phyloP scores from a whole-genome alignment of 2,329 filamentous ascomycete genomes.

The Nannizziopsis arthrosporioides region DNA sequence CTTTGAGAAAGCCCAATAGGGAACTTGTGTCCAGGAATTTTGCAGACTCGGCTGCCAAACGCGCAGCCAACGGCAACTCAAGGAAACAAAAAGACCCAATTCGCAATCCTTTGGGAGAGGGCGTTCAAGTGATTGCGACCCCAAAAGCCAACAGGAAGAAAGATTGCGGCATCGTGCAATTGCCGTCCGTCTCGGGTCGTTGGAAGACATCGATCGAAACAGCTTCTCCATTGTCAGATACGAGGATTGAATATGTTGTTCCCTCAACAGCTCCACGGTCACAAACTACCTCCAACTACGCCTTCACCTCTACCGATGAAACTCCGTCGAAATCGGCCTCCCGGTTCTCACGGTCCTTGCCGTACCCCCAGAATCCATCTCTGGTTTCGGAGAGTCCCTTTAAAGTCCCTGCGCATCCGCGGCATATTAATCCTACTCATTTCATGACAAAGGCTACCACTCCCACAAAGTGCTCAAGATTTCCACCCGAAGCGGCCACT shows the following conservation, averaged over 20 bases:
- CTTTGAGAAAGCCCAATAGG: conserved; percentile 38
- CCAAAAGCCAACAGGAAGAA: conserved; percentile 22
- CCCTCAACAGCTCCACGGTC: conserved; percentile 25
- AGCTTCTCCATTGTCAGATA: conserved; percentile 20
- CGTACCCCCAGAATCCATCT: background rate
- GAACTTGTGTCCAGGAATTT: conserved; percentile 36
- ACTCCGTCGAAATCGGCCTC: conserved; percentile 27
- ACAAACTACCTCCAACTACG: conserved; percentile 14
- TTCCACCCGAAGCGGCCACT: background rate
- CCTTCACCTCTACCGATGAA: conserved; percentile 20
- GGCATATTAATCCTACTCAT: conserved; percentile 15
- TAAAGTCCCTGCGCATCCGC: background rate
- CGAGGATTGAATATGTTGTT: conserved; percentile 23
- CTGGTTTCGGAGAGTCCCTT: conserved; percentile 1
- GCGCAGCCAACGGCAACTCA: conserved; percentile 17
- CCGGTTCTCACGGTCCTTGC: background rate
- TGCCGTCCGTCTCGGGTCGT: conserved; percentile 22
- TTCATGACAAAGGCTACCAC: conserved; percentile 8
- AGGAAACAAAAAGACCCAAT: conserved; percentile 33
- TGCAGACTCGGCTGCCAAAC: conserved; percentile 33
- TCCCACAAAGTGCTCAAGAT: conserved; percentile 7
- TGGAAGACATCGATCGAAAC: conserved; percentile 23
- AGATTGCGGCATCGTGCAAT: conserved; percentile 14
- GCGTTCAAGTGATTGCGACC: conserved; percentile 38
- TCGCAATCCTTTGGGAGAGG: conserved; percentile 31